Base-by-base conservation (phyloP, 2,329 filamentous ascomycete genomes). In the Magnaporthiopsis rhizophila region DNA sequence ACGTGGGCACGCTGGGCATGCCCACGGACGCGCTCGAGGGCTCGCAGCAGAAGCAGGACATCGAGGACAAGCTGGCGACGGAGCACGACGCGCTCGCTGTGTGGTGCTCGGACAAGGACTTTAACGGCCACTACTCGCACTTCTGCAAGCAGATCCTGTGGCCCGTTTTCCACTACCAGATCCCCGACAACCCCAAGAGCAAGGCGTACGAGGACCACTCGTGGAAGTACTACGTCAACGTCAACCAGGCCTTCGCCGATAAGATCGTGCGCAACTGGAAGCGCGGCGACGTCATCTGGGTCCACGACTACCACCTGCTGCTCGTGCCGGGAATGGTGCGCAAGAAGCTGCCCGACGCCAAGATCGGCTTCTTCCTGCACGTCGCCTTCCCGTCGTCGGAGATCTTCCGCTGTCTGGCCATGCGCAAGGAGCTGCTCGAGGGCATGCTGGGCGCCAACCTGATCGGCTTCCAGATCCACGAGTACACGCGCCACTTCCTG, bases 81-180 rank as follows among this genome's bases (percentile, higher is more conserved):
- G 91, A 97, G 72, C 88, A 90, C 74, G 87, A 95, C 69, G 92
- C 91, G 71, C 76, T 96, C 68, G 87, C 90, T 2, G 92, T 97
- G 45, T 96, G 89, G 74, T 89, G 91, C 75, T 90, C 87, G 66
- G 94, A 98, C 77, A 92, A 89, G 73, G 93, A 98, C 75, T 92
- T 97, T 73, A 90, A 97, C 71, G 92, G 93, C 1, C 93, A 97
- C 77, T 98, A 98, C 73, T 86, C 89, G 15, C 93, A 97, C 76
- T 98, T 95, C 74, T 97, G 93, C 87, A 98, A 98, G 79, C 92
- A 94, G 72, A 97, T 98, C 64, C 82, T 98, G 8, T 98, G 94
- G 94, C 94, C 94, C 1, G 93, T 97, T 66, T 96, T 98, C 76
- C 93, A 98, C 77, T 98, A 98, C 75, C 93, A 97, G 76, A 96